phyloP scores from a whole-genome alignment of 139 green algal species.

The Limnomonas spitsbergensis region DNA sequence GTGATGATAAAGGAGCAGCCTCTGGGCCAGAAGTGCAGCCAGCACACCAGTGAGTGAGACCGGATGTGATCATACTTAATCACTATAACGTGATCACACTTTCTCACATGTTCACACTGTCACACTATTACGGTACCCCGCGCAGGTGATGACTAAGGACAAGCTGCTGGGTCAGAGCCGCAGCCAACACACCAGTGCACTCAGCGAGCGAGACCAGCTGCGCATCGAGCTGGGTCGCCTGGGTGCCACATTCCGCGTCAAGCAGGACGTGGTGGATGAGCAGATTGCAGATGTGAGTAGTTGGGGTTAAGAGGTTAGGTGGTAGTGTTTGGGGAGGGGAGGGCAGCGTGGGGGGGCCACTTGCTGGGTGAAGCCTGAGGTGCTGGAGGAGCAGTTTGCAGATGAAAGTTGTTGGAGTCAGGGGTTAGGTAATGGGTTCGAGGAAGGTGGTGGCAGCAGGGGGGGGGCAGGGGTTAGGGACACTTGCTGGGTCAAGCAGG shows the following conservation, averaged over 20 bases:
- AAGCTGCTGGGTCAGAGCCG: constrained; percentile 56
- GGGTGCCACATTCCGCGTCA: constrained; percentile 53
- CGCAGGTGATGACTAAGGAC: constrained; percentile 55
- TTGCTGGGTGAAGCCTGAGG: constrained; percentile 56
- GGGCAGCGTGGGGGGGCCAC: not conserved
- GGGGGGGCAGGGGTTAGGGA: too few species aligned
- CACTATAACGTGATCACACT: too few species aligned
- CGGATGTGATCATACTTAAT: too few species aligned
- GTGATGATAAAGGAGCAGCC: too few species aligned
- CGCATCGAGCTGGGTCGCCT: constrained; percentile 60
- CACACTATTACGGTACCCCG: too few species aligned
- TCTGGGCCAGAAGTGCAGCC: not conserved
- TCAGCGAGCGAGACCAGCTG: constrained; percentile 58
- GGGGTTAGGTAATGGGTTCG: too few species aligned
- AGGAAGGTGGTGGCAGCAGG: too few species aligned
- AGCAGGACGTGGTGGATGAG: constrained; percentile 68
- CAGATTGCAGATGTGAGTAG: constrained; percentile 39
- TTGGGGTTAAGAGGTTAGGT: not conserved
- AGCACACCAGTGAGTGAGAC: too few species aligned
- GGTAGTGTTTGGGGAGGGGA: not conserved
- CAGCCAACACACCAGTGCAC: constrained; percentile 34
- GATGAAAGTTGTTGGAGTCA: constrained; percentile 23
- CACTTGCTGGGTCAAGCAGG: constrained; percentile 59
- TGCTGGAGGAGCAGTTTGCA: constrained; percentile 61
- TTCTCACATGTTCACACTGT: too few species aligned